Base-by-base conservation (phyloP, 2,329 filamentous ascomycete genomes). In the Alternaria longipes region DNA sequence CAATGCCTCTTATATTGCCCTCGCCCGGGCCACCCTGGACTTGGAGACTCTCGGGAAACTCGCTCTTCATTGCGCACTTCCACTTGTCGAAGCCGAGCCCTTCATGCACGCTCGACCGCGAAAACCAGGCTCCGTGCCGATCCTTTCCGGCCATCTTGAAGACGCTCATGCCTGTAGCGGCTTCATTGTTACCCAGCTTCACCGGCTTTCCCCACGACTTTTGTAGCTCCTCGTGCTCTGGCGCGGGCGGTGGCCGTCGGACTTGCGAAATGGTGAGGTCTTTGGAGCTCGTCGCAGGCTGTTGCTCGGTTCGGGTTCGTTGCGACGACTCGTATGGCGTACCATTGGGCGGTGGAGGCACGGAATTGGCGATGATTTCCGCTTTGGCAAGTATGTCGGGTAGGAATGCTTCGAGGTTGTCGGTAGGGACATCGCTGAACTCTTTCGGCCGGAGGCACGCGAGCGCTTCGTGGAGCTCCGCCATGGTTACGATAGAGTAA, bases 51-150 rank as follows among this genome's bases (percentile, higher is more conserved):
- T 94, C 91, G 0, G 86, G 83, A 76, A 97, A 95, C 81, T 98
- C 94, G 22, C 84, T 84, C 75, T 91, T 85, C 72, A 97, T 85
- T 3, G 90, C 93, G 52, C 84, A 84, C 81, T 89, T 91, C 89
- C 93, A 97, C 74, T 87, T 89, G 20, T 87, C 85, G 76, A 96
- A 97, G 0, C 89, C 84, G 20, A 96, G 77, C 0, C 90, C 91
- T 69, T 91, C 88, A 72, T 97, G 93, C 20, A 97, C 84, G 74
- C 93, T 97, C 50, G 91, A 84, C 56, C 94, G 84, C 24, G 92
- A 92, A 79, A 97, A 98, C 94, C 94, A 98, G 8, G 91, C 85
- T 2, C 94, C 94, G 66, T 90, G 90, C 38, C 92, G 89, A 78
- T 98, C 94, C 70, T 91, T 90, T 3, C 90, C 87, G 0, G 85